Evolutionary conservation across 345 rosid genomes (phyloP).

Genomic region (Microcos paniculata): DNA sequence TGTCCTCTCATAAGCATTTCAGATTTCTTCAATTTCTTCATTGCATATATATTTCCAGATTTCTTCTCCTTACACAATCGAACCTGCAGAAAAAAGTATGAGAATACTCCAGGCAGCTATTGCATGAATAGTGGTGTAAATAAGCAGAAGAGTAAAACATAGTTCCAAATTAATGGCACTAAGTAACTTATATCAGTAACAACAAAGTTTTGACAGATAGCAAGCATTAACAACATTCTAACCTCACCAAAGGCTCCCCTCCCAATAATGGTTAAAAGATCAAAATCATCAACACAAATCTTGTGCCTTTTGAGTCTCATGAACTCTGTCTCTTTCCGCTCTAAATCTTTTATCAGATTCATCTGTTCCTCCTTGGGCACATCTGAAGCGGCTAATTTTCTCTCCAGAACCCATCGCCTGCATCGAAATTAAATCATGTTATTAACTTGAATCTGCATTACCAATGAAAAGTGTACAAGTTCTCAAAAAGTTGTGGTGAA

Average conservation of each 20-base stretch:
- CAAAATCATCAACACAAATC: constrained; percentile 90
- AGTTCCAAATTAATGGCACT: background rate
- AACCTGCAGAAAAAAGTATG: constrained; percentile 53
- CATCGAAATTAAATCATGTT: constrained; percentile 28
- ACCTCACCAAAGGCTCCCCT: constrained; percentile 99
- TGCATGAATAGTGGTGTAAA: background rate
- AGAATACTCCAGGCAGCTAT: constrained; percentile 10
- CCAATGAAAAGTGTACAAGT: background rate
- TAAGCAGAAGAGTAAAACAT: background rate
- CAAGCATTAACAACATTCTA: constrained; percentile 24
- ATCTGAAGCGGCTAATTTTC: constrained; percentile 82
- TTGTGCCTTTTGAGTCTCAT: constrained; percentile 94
- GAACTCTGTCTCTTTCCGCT: constrained; percentile 92
- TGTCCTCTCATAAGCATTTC: constrained; percentile 97
- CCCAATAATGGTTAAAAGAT: constrained; percentile 86
- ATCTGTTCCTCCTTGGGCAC: constrained; percentile 90
- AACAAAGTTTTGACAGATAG: constrained; percentile 5
- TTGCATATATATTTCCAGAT: constrained; percentile 94
- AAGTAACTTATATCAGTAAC: constrained; percentile 2
- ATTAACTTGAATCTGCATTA: constrained; percentile 7
- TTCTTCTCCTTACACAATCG: constrained; percentile 88
- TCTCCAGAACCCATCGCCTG: constrained; percentile 94
- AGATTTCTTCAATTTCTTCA: constrained; percentile 98
- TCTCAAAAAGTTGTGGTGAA: background rate
- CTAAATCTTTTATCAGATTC: constrained; percentile 84